Evolutionary conservation across 345 rosid genomes (phyloP).

Genomic region (Eucalyptus guilfoylei): DNA sequence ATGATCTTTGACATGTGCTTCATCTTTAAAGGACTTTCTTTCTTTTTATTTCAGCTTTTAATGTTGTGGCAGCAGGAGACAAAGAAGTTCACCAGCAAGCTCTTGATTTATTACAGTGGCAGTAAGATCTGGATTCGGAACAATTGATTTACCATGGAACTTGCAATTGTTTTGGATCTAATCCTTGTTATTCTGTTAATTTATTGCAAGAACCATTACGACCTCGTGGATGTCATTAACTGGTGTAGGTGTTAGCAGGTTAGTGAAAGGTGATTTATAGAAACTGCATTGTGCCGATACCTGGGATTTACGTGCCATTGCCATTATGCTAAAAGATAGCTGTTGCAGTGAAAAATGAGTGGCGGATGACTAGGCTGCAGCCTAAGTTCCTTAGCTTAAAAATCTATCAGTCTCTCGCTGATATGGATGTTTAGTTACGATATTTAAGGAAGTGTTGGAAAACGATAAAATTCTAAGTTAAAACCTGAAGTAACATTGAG

Average conservation of each 20-base stretch:
- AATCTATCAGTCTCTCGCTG: neutral
- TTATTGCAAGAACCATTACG: neutral
- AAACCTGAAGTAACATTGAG: neutral
- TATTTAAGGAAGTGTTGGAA: neutral
- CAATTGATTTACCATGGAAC: neutral
- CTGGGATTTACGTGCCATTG: neutral
- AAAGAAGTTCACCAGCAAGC: conserved; percentile 44
- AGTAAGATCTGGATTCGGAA: neutral
- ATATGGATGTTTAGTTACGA: neutral
- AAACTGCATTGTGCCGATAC: neutral
- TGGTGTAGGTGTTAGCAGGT: neutral
- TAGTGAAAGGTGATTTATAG: neutral
- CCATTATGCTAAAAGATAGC: neutral
- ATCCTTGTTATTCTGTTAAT: neutral
- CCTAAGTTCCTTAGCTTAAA: neutral
- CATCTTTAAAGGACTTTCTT: neutral
- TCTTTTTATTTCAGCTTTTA: conserved; percentile 39
- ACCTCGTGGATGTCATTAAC: neutral
- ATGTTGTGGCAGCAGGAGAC: conserved; percentile 86
- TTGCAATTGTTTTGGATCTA: neutral
- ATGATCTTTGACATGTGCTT: neutral
- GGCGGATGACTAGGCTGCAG: neutral
- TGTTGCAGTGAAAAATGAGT: neutral
- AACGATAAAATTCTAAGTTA: neutral
- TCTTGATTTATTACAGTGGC: conserved; percentile 26